These are phyloP conservation scores for Leccinum ochraceum DNA, from an alignment of 768 basidiomycete genomes.

Conservation along the genomic window DNA sequence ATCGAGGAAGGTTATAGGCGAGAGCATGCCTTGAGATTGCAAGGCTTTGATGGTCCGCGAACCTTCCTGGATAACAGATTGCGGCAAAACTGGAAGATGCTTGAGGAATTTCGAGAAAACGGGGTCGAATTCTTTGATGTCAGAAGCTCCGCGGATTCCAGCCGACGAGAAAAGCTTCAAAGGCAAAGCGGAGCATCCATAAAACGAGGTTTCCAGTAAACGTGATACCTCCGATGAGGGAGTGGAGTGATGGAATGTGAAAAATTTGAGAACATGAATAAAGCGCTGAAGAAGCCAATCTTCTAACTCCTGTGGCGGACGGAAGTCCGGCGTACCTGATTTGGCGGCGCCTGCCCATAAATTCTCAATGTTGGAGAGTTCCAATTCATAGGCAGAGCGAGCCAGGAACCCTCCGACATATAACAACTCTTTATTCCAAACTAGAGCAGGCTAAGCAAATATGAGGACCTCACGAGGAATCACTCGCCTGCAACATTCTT, in stretches of 20 bases:
- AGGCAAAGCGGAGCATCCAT: constrained; percentile 11
- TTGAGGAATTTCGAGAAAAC: constrained; percentile 76
- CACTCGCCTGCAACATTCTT: constrained; percentile 10
- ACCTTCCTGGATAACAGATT: constrained; percentile 56
- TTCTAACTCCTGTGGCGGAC: constrained; percentile 43
- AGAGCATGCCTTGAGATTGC: constrained; percentile 63
- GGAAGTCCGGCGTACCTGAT: constrained; percentile 29
- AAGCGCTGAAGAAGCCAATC: constrained; percentile 58
- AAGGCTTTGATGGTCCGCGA: constrained; percentile 61
- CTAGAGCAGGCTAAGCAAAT: constrained; percentile 35
- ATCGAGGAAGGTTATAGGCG: constrained; percentile 77
- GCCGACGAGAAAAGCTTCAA: constrained; percentile 11
- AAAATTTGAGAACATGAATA: constrained; percentile 84
- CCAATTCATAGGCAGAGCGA: constrained; percentile 13
- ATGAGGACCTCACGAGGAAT: not conserved
- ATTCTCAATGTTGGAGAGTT: constrained; percentile 21
- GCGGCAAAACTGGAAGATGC: constrained; percentile 71
- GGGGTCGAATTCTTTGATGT: constrained; percentile 60
- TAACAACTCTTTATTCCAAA: constrained; percentile 81
- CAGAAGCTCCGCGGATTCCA: constrained; percentile 12
- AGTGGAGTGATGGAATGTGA: constrained; percentile 86
- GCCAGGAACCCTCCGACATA: constrained; percentile 13
- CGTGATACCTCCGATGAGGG: constrained; percentile 78
- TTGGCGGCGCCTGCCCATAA: constrained; percentile 58
- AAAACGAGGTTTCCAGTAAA: constrained; percentile 71